Base-by-base conservation (phyloP, 805 yeast genomes). In the Priceomyces medius region DNA sequence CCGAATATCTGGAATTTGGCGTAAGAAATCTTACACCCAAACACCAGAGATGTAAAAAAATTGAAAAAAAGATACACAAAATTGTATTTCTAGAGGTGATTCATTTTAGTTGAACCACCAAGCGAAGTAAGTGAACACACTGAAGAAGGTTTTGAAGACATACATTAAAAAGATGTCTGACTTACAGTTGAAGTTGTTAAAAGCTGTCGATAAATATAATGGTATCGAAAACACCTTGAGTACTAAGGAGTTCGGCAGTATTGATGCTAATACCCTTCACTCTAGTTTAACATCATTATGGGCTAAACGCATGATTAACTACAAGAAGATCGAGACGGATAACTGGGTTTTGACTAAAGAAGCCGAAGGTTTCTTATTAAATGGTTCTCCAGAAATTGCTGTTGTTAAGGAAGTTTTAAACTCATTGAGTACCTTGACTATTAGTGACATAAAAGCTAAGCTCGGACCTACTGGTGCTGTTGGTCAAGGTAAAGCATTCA, bases 401-500 rank as follows among this genome's bases (percentile, higher is more conserved):
- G 74, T 93, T 36, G 76, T 88, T 48, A 74, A 79, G 40, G 87
- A 83, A 59, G 88, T 93, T 34, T 72, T 85, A 41, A 76, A 80
- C 53, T 72, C 83, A 35, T 65, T 90, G 38, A 95, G 85, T 43
- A 89, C 91, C 27, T 74, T 93, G 55, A 87, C 85, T 58, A 82
- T 93, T 53, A 62, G 85, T 18, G 97, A 91, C 40, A 87, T 85
- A 40, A 63, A 66, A 44, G 61, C 81, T 42, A 77, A 83, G 50
- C 72, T 91, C 67, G 97, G 97, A 42, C 71, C 80, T 39, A 80
- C 80, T 45, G 98, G 97, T 48, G 83, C 83, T 54, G 76, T 91
- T 49, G 99, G 99, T 48, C 99, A 93, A 71, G 96, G 95, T 53
- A 83, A 90, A 57, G 99, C 98, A 13, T 95, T 93, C 78, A 91